These are phyloP conservation scores for Aspergillus conjunctus DNA, from an alignment of 495 filamentous ascomycete genomes.

Conservation along the genomic window DNA sequence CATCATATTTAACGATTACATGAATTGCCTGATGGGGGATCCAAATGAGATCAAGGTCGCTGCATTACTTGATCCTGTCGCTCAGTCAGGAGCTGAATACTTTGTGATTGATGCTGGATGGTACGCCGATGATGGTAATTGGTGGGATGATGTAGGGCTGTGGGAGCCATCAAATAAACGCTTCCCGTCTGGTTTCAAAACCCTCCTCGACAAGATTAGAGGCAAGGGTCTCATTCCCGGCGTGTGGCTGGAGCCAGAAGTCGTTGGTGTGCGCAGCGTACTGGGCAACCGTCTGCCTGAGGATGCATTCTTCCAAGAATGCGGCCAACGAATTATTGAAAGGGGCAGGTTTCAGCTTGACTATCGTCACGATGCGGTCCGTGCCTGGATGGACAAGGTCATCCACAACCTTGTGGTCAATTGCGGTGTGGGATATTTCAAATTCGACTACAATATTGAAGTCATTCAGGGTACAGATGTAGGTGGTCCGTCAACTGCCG, in stretches of 20 bases:
- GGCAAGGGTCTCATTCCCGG: not conserved
- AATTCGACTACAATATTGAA: not conserved
- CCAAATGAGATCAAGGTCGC: constrained; percentile 25
- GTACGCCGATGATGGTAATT: not conserved
- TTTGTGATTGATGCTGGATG: constrained; percentile 30
- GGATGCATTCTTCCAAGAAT: not conserved
- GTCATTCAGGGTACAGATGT: not conserved
- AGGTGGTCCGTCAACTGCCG: not conserved
- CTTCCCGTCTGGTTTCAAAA: not conserved
- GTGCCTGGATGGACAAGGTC: not conserved
- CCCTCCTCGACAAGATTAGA: not conserved
- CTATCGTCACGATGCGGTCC: not conserved
- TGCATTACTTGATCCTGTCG: constrained; percentile 20
- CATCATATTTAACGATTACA: constrained; percentile 31
- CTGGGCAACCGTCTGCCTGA: not conserved
- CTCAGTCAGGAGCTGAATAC: constrained; percentile 20
- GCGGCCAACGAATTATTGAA: not conserved
- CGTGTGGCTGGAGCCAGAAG: not conserved
- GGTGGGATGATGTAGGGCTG: not conserved
- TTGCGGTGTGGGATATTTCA: not conserved
- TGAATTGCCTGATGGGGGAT: constrained; percentile 35
- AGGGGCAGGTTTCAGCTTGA: not conserved
- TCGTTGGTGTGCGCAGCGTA: not conserved
- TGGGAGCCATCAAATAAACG: not conserved
- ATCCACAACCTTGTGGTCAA: not conserved